These are phyloP conservation scores for Chalciporus sphaerocephalus DNA, from an alignment of 768 basidiomycete species.

Conservation along the genomic window DNA sequence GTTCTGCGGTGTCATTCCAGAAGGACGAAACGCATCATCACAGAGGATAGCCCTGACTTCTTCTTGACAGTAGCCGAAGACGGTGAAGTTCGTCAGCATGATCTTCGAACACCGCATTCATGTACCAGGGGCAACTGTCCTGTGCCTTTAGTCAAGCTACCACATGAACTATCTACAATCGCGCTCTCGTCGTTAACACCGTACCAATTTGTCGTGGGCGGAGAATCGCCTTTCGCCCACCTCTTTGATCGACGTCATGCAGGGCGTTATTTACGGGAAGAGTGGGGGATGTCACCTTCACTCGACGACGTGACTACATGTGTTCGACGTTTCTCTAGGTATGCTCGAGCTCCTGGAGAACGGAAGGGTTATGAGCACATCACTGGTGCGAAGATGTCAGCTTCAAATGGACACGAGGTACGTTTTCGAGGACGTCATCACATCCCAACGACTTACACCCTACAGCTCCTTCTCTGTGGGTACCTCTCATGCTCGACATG, in stretches of 20 bases:
- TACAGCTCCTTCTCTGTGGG: constrained; percentile 63
- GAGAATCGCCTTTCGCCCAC: constrained; percentile 62
- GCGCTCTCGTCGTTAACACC: constrained; percentile 75
- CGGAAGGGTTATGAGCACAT: constrained; percentile 52
- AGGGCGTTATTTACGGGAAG: constrained; percentile 53
- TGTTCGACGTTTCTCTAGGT: constrained; percentile 73
- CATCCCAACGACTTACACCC: constrained; percentile 10
- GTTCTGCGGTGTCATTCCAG: constrained; percentile 65
- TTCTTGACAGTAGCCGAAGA: constrained; percentile 86
- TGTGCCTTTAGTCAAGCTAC: constrained; percentile 61
- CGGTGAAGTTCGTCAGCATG: constrained; percentile 84
- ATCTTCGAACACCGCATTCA: constrained; percentile 64
- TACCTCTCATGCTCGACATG: constrained; percentile 8
- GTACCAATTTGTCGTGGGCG: constrained; percentile 82
- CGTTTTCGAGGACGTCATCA: constrained; percentile 2
- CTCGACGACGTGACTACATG: constrained; percentile 62
- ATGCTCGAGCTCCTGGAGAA: constrained; percentile 33
- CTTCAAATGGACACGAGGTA: constrained; percentile 73
- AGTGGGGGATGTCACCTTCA: constrained; percentile 62
- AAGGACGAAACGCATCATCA: constrained; percentile 74
- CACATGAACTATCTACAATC: constrained; percentile 65
- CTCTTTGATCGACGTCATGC: constrained; percentile 80
- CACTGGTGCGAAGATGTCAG: constrained; percentile 70
- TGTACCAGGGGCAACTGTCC: constrained; percentile 61
- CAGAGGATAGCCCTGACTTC: constrained; percentile 71